A percentile compares a stretch with the other conserved stretches of the same genome.
Evolutionary conservation across 2,329 filamentous ascomycete genomes (phyloP).

Genomic region (Pleochaeta shiraiana): DNA sequence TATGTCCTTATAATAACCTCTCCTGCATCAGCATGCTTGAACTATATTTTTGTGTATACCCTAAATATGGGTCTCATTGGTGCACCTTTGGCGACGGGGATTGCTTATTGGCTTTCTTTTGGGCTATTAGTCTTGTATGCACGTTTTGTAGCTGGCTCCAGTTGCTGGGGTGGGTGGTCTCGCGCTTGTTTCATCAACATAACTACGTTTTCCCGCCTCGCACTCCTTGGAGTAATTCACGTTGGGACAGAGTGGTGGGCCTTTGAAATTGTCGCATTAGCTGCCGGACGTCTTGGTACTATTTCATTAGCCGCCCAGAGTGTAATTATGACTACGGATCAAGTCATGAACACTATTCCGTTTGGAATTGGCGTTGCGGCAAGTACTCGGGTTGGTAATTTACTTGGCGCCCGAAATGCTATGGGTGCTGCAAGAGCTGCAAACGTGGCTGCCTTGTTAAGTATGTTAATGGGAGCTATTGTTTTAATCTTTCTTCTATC

Average conservation of each 20-base stretch:
- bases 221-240: slow-evolving; percentile 55
- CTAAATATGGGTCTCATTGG: slow-evolving; percentile 52
- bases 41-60: slow-evolving; percentile 58
- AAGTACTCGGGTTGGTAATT: slow-evolving; percentile 56
- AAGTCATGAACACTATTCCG: slow-evolving; percentile 58
- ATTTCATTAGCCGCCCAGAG: slow-evolving; percentile 63
- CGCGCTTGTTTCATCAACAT: slow-evolving; percentile 42
- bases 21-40: slow-evolving; percentile 58
- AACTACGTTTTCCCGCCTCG: slow-evolving; percentile 49
- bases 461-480: slow-evolving; percentile 41
- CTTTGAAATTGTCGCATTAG: slow-evolving; percentile 73
- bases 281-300: slow-evolving; percentile 59
- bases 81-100: slow-evolving; percentile 60
- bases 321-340: slow-evolving; percentile 78
- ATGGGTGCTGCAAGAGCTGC: slow-evolving; percentile 47
- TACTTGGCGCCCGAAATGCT: slow-evolving; percentile 47
- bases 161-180: slow-evolving; percentile 62
- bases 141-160: slow-evolving; percentile 43
- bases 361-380: slow-evolving; percentile 73
- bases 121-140: slow-evolving; percentile 52
- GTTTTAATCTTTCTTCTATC: slow-evolving; percentile 49
- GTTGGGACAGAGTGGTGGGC: slow-evolving; percentile 92
- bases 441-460: slow-evolving; percentile 53
- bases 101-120: slow-evolving; percentile 75
- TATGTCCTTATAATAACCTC: slow-evolving; percentile 69